Base-by-base conservation (phyloP, 371 early-diverging fungal species). In the Apophysomyces variabilis region DNA sequence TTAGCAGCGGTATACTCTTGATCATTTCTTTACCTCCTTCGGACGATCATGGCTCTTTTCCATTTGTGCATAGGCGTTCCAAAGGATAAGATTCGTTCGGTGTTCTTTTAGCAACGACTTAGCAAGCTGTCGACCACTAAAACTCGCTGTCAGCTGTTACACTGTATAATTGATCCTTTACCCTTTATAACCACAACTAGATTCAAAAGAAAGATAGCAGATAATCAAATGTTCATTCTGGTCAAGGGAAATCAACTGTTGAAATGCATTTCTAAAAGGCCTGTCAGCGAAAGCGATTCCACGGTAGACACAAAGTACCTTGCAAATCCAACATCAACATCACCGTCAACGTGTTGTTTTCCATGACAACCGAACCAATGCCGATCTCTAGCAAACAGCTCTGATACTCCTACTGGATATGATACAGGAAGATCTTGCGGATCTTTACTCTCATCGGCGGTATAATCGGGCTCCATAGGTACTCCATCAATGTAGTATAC, bases 61-160 rank as follows among this genome's bases (percentile, higher is more conserved):
- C 61, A 87, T 75, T 64, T 85, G 85, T 0, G 91, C 91, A 70
- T 88, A 90, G 1, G 82, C 83, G 66, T 85, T 86, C 93, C 91
- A 91, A 38, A 92, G 70, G 1, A 71, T 61, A 6, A 92, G 65
- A 66, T 85, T 88, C 64, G 79, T 83, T 9, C 87, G 76, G 5
- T 87, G 80, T 13, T 72, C 73, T 57, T 89, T 90, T 35, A 90
- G 64, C 35, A 88, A 65, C 0, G 57, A 64, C 60, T 91, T 90
- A 41, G 89, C 90, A 18, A 85, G 41, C 61, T 83, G 83, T 38
- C 85, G 75, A 6, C 85, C 87, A 44, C 87, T 88, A 64, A 56
- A 68, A 21, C 8, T 18, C 21, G 5, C 21, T 21, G 68, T 64
- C 32, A 64, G 65, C 1, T 54, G 62, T 14, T 14, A n/a, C n/a